Evolutionary conservation across 257 asterid species (phyloP), one percentile per base, ranked within the genome.

Genomic region (Jaltomata sinuosa): DNA sequence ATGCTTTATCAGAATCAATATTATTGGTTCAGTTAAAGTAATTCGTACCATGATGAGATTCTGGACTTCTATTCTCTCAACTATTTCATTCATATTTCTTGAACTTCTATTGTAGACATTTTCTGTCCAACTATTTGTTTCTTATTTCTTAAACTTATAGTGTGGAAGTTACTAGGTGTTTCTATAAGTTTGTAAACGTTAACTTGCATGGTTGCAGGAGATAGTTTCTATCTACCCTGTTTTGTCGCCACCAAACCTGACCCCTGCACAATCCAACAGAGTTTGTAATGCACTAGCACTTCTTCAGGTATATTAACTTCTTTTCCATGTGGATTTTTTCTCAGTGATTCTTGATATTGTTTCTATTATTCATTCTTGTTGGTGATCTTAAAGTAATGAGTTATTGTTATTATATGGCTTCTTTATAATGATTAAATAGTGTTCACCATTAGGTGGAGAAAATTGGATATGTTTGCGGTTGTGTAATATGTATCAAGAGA

Each of bases 221-320:
- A 64, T 90, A 74, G 50, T 86, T 54, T 76, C 86, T 7, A 36
- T 88, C 82, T 88, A 87, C 79, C 87, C 88, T 16, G 72, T 84
- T 19, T 67, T 90, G 85, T 83, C 91, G n/a, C 87, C 85, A 15
- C 86, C 89, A 79, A 80, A 67, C 12, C 81, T 90, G 47, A 85
- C 89, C 15, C 71, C 62, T 55, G 91, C 84, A 29, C 84, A 85
- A 86, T 87, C 91, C 42, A 83, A 74, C 21, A 87, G 90, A 78
- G 90, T 57, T 32, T 87, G 90, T 86, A 79, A 90, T 78, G 90
- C 82, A 40, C 85, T 88, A 80, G 89, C 88, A 34, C 90, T 90
- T 83, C 83, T 90, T 83, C 93, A 90, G 93, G 93, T 88, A 61
- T 69, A 68, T 55, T 59, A 61, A 55, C 38, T 61, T 79, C 38